Conservation (phyloP, 345 rosid genomes). For the Clausena lansium region DNA sequence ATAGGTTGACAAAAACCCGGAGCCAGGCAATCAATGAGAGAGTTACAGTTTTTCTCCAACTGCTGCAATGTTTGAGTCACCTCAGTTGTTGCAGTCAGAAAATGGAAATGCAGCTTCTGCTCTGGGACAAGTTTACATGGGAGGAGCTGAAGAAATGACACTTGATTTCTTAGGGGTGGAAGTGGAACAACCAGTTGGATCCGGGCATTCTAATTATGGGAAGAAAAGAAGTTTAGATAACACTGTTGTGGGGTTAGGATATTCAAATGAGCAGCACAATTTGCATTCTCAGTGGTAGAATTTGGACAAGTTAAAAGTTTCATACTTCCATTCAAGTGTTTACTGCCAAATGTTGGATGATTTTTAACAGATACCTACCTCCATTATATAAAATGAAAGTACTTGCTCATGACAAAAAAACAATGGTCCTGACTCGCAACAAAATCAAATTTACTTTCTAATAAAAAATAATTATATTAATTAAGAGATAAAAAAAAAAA, state of each 20-base stretch:
- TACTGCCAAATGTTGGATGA: not conserved
- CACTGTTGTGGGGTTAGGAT: constrained; percentile 20
- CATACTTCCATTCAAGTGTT: not conserved
- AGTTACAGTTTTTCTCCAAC: constrained; percentile 12
- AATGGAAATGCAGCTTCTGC: constrained; percentile 12
- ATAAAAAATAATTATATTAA: not conserved
- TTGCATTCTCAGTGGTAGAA: constrained; percentile 39
- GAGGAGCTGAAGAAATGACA: constrained; percentile 35
- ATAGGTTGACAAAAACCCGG: constrained; percentile 16
- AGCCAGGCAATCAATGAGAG: constrained; percentile 19
- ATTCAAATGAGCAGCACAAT: constrained; percentile 23
- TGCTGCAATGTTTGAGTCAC: constrained; percentile 18
- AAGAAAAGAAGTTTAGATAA: constrained; percentile 25
- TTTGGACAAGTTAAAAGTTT: not conserved
- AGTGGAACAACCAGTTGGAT: constrained; percentile 4
- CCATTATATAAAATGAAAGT: not conserved
- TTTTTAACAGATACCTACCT: not conserved
- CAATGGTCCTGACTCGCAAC: not conserved
- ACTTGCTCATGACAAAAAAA: not conserved
- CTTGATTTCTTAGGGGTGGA: constrained; percentile 56
- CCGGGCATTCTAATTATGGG: constrained; percentile 22
- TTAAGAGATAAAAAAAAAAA: not conserved
- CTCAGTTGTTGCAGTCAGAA: constrained; percentile 19
- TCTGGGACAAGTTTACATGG: constrained; percentile 19
- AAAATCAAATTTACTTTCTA: not conserved